Evolutionary conservation across 2,329 filamentous ascomycete species (phyloP).

Genomic region (Fusarium tjaetaba): DNA sequence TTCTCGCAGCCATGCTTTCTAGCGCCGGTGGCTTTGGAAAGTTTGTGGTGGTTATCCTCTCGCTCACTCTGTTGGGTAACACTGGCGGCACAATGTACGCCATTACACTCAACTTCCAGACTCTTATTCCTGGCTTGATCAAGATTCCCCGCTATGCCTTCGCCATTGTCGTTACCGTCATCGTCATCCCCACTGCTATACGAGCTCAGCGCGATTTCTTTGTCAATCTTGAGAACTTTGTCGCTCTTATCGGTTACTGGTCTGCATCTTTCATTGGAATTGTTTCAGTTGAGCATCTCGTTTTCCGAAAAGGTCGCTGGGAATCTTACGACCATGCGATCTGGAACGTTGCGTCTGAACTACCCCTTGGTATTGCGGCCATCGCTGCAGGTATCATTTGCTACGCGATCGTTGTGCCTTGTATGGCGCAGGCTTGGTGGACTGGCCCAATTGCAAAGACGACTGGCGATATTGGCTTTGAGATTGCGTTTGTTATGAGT

Average conservation of each 20-base stretch:
- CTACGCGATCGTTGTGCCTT: constrained; percentile 64
- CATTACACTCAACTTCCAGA: constrained; percentile 72
- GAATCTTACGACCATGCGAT: constrained; percentile 56
- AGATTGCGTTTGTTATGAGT: constrained; percentile 67
- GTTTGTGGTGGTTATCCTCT: constrained; percentile 68
- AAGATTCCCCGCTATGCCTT: constrained; percentile 67
- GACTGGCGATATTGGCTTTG: constrained; percentile 73
- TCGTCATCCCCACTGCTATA: constrained; percentile 69
- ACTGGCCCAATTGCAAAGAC: constrained; percentile 67
- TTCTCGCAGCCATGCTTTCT: constrained; percentile 67
- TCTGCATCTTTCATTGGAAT: constrained; percentile 64
- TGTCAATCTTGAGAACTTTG: constrained; percentile 65
- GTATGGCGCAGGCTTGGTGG: constrained; percentile 70
- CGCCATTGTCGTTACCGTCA: constrained; percentile 64
- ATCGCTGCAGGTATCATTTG: constrained; percentile 57
- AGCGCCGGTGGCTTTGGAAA: constrained; percentile 69
- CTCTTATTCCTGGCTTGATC: constrained; percentile 65
- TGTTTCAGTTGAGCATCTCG: constrained; percentile 57
- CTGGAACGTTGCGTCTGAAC: constrained; percentile 57
- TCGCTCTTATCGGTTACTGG: constrained; percentile 68
- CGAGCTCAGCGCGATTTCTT: constrained; percentile 67
- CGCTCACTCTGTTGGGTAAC: constrained; percentile 68
- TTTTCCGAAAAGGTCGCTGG: constrained; percentile 58
- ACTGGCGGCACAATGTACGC: constrained; percentile 69
- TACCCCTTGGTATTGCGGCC: constrained; percentile 60